Conservation (phyloP, 176 grass and related monocot species). For the Echinochloa phyllopogon region DNA sequence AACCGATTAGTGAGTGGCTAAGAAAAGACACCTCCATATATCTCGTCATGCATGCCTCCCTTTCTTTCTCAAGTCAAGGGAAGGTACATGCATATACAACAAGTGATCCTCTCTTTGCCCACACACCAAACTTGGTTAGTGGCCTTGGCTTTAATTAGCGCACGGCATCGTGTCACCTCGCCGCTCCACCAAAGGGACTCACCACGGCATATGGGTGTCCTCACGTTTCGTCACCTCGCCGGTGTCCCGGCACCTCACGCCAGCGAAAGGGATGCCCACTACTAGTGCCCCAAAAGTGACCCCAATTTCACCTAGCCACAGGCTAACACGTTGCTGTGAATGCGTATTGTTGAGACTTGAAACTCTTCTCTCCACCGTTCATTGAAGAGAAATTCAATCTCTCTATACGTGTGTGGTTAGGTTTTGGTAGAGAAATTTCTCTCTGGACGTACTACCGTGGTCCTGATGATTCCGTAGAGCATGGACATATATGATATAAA, state of each 20-base stretch:
- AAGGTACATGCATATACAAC: not conserved
- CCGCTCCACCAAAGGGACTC: not conserved
- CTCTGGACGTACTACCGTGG: not conserved
- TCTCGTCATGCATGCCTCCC: not conserved
- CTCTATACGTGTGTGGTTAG: not conserved
- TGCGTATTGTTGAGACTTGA: no score
- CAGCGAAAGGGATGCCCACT: constrained; percentile 29
- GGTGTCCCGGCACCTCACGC: not conserved
- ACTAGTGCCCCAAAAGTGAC: not conserved
- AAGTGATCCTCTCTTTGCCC: not conserved
- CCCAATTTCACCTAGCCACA: not conserved
- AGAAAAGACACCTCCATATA: not conserved
- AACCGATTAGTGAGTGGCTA: constrained; percentile 27
- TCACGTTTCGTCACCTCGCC: constrained; percentile 26
- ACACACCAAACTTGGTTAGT: not conserved
- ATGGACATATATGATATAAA: no score
- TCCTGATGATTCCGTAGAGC: no score
- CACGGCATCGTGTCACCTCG: constrained; percentile 10
- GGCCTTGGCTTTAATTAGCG: not conserved
- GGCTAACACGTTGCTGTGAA: no score
- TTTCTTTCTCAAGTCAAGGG: not conserved
- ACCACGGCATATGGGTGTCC: not conserved
- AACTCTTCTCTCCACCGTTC: no score
- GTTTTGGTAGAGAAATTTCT: not conserved
- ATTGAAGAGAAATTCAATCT: not conserved